Conservation (phyloP, 257 asterid species). For the Cruciata laevipes region DNA sequence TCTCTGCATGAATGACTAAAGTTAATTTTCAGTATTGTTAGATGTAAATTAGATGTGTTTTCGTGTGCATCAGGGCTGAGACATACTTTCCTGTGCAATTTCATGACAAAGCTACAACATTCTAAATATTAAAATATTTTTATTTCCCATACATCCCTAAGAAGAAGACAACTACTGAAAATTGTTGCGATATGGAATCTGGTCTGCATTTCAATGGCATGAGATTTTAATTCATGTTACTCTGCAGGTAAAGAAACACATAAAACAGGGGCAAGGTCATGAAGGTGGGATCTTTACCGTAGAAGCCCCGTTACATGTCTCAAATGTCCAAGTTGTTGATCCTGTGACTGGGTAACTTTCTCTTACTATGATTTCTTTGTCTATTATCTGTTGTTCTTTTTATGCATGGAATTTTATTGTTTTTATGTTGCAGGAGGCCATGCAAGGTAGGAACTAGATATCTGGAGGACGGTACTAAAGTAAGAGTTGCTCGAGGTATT, state of each 20-base stretch:
- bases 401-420: constrained; percentile 17
- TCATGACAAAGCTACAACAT: neutral
- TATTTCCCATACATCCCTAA: neutral
- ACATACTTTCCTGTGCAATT: neutral
- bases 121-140: neutral
- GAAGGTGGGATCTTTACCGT: constrained; percentile 95
- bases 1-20: neutral
- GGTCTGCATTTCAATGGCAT: neutral
- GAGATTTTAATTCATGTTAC: neutral
- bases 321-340: constrained; percentile 83
- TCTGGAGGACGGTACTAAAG: constrained; percentile 80
- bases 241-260: constrained; percentile 87
- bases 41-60: no score
- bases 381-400: neutral
- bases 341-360: constrained; percentile 71
- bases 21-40: no score
- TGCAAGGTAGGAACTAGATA: constrained; percentile 73
- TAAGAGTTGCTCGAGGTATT: constrained; percentile 77
- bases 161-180: no score
- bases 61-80: no score
- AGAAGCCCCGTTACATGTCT: constrained; percentile 93
- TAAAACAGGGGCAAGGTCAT: constrained; percentile 95
- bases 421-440: constrained; percentile 52
- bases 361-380: neutral
- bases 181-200: no score